A percentile compares a stretch with the other conserved stretches of the same genome.
These are phyloP conservation scores for Triticum turgidum DNA, from an alignment of 176 grass and related monocot genomes.

Conservation along the genomic window DNA sequence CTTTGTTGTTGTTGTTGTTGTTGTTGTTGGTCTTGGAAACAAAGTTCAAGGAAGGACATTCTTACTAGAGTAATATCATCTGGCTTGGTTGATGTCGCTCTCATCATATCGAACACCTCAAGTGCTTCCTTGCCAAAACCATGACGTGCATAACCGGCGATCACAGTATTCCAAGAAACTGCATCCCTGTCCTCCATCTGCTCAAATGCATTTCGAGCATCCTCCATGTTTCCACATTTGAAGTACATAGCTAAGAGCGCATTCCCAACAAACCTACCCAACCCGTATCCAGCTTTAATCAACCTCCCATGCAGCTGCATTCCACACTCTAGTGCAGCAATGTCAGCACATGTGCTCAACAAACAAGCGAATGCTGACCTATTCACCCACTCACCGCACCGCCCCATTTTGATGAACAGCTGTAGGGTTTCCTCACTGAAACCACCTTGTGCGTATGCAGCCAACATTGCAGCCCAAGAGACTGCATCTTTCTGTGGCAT, in stretches of 20 bases:
- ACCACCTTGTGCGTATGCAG: slow-evolving; percentile 71
- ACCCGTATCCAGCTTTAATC: slow-evolving; percentile 69
- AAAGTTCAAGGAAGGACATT: slow-evolving; percentile 1
- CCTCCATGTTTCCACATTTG: slow-evolving; percentile 79
- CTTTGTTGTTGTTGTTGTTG: too few relatives aligned
- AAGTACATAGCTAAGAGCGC: slow-evolving; percentile 89
- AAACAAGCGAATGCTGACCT: slow-evolving; percentile 79
- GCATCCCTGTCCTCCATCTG: slow-evolving; percentile 81
- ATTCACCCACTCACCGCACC: slow-evolving; percentile 58
- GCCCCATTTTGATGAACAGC: slow-evolving; percentile 72
- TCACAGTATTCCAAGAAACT: slow-evolving; percentile 96
- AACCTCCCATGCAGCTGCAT: slow-evolving; percentile 79
- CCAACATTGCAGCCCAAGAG: slow-evolving; percentile 90
- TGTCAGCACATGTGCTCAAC: slow-evolving; percentile 86
- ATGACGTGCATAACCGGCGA: slow-evolving; percentile 76
- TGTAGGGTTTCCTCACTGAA: slow-evolving; percentile 68
- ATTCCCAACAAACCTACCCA: slow-evolving; percentile 89
- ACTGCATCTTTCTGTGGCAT: slow-evolving; percentile 74
- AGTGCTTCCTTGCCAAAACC: slow-evolving; percentile 77
- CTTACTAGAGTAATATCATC: slow-evolving; percentile 92
- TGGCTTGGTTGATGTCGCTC: slow-evolving; percentile 52
- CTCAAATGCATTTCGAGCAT: slow-evolving; percentile 70
- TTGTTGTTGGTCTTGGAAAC: not conserved
- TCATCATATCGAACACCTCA: slow-evolving; percentile 71
- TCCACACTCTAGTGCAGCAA: slow-evolving; percentile 81